Base-by-base conservation (phyloP, 495 filamentous ascomycete species). In the Daldinia vernicosa region DNA sequence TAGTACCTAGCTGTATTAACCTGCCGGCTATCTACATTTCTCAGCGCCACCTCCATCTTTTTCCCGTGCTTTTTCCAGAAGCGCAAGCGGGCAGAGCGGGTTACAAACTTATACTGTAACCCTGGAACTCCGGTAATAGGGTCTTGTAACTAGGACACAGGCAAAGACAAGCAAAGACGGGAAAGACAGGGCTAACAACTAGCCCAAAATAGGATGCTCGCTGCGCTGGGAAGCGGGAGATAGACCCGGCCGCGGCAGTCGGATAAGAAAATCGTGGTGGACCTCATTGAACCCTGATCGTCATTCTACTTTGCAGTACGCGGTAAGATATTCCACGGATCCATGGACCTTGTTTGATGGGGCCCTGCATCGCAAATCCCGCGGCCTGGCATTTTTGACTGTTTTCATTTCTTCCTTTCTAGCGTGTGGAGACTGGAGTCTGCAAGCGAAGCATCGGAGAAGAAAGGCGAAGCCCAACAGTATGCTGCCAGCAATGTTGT, bases 201-300 rank as follows among this genome's bases (percentile, higher is more conserved):
- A 30, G 2, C 14, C 12, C 9, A 24, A 14, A 22, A 6, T 56
- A 37, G 53, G 53, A 35, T 56, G 33, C 55, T 58, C 53, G 67
- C 35, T 52, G 45, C 14, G 19, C 27, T 63, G 37, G 64, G 47
- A 69, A 62, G 53, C 70, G 70, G 70, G 70, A 73, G 70, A 73
- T 66, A 33, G 65, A 69, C 70, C 70, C 70, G 70, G 61, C 70
- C 70, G 70, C 70, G 70, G 70, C 66, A 73, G 60, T 69, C 70
- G 70, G 70, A 63, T 69, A 73, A 56, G 28, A 65, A 22, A 55
- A 35, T 55, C 64, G 59, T 56, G 56, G 27, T 66, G 64, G 65
- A 60, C 50, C 61, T 32, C 66, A 43, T 60, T 43, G 70, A 73
- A 73, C 70, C 70, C 70, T 73, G 70, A 73, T 73, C 70, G 66